Percentiles rank a stretch among this genome's conserved stretches.
Conservation (phyloP, 768 basidiomycete species). For the Hericium coralloides region DNA sequence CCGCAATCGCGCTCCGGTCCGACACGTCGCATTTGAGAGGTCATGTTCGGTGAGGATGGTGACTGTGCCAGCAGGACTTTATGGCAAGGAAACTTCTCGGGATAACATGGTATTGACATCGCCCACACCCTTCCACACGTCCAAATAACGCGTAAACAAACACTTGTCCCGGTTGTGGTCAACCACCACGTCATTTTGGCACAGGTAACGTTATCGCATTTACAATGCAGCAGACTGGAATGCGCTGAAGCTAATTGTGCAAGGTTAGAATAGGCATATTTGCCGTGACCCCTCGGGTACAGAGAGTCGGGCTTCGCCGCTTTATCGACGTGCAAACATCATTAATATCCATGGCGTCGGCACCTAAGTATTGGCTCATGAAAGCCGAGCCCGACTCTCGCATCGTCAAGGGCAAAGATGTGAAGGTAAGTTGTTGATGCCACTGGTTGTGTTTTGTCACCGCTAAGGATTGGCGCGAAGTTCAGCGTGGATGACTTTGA, state of each 20-base stretch:
- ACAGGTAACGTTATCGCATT: too few species aligned
- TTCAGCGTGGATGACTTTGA: constrained; percentile 88
- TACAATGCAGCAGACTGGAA: too few species aligned
- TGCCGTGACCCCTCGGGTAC: neutral
- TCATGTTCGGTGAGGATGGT: too few species aligned
- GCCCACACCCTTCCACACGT: neutral
- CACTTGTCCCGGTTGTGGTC: neutral
- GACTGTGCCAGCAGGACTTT: too few species aligned
- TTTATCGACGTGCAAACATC: neutral
- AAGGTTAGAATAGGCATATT: too few species aligned
- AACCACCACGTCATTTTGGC: neutral
- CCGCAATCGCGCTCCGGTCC: too few species aligned
- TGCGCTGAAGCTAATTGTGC: too few species aligned
- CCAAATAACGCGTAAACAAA: neutral
- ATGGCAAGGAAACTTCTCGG: too few species aligned
- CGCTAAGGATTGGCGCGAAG: constrained; percentile 27
- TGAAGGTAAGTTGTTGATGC: constrained; percentile 42
- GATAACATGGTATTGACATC: neutral
- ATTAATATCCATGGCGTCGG: neutral
- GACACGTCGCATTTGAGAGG: too few species aligned
- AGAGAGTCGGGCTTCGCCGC: neutral
- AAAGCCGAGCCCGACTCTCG: constrained; percentile 85
- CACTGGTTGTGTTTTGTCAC: neutral
- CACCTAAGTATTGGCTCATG: constrained; percentile 51
- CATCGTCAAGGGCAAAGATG: constrained; percentile 79